Conservation (phyloP, 768 basidiomycete genomes). For the Tulasnella calospora region DNA sequence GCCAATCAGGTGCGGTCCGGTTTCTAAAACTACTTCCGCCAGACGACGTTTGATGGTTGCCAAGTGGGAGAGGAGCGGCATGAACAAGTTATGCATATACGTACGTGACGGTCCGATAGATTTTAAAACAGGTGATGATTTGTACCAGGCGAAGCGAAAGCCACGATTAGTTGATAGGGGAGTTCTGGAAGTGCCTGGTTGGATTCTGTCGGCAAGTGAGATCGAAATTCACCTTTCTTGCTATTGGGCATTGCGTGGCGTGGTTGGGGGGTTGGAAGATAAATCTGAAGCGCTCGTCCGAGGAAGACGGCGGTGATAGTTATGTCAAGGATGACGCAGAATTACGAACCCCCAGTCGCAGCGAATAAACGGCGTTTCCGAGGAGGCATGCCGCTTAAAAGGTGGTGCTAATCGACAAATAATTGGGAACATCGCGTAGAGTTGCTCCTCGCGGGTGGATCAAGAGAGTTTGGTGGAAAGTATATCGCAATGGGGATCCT, state of each 20-base stretch:
- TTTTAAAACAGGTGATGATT: neutral
- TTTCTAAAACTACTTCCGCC: neutral
- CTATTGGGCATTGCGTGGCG: conserved; percentile 1
- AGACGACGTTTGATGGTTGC: neutral
- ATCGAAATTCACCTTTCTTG: neutral
- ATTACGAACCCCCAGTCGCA: neutral
- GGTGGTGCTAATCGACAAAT: neutral
- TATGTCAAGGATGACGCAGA: neutral
- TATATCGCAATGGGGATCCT: neutral
- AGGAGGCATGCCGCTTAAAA: neutral
- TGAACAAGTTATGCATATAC: neutral
- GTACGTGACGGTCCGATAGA: neutral
- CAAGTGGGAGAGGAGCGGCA: neutral
- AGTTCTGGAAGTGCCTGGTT: neutral
- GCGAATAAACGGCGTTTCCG: conserved; percentile 1
- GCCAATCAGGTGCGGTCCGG: neutral
- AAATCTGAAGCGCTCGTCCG: conserved; percentile 1
- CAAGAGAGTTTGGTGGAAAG: neutral
- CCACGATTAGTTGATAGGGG: conserved; percentile 9
- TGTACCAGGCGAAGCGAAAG: neutral
- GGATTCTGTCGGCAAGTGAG: conserved; percentile 2
- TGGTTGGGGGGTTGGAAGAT: neutral
- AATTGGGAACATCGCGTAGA: neutral
- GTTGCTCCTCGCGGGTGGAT: neutral
- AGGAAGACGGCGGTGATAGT: neutral